phyloP scores from a whole-genome alignment of 176 grass and related monocot genomes.

The Aegilops umbellulata region DNA sequence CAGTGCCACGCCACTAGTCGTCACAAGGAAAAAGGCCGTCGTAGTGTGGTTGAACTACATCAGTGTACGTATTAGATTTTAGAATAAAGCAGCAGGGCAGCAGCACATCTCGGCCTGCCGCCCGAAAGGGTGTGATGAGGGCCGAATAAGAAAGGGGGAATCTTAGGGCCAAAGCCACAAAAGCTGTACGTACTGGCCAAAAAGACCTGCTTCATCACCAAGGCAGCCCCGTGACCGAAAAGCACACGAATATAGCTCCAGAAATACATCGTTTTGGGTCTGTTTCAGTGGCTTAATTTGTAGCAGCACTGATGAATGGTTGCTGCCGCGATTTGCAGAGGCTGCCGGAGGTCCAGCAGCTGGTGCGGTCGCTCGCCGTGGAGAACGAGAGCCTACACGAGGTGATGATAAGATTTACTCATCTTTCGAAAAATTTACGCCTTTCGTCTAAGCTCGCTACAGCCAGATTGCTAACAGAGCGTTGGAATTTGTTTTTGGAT shows the following conservation, averaged over 20 bases:
- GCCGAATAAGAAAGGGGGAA: constrained; percentile 25
- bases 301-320: neutral
- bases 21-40: constrained; percentile 19
- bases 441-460: neutral
- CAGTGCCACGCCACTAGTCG: neutral
- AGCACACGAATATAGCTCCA: neutral
- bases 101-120: constrained; percentile 21
- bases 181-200: constrained; percentile 12
- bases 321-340: constrained; percentile 33
- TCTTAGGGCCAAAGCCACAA: constrained; percentile 42
- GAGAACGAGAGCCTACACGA: constrained; percentile 49
- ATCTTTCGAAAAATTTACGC: neutral
- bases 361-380: constrained; percentile 43
- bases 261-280: neutral
- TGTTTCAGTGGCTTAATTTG: constrained; percentile 1
- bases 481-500: constrained; percentile 10
- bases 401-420: neutral
- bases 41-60: constrained; percentile 37
- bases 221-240: constrained; percentile 31
- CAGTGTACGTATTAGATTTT: constrained; percentile 21
- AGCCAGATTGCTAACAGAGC: neutral
- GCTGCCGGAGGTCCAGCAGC: constrained; percentile 56
- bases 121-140: constrained; percentile 26
- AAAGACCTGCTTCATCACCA: constrained; percentile 16
- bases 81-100: constrained; percentile 33